Conservation (phyloP, 345 rosid species). For the Citrus maxima region DNA sequence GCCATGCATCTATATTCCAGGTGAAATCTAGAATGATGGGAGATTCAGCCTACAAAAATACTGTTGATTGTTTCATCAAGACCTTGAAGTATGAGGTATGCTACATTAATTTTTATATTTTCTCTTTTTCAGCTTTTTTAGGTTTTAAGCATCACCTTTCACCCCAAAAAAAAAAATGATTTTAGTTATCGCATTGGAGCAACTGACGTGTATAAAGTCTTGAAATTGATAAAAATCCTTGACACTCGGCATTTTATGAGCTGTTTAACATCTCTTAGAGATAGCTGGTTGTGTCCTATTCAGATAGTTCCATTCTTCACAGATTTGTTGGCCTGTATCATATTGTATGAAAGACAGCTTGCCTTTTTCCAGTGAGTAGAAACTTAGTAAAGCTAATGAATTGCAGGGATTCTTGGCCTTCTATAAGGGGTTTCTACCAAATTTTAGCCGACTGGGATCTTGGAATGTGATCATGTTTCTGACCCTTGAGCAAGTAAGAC, state of each 20-base stretch:
- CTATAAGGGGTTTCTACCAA: conserved; percentile 91
- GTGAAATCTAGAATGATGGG: conserved; percentile 99
- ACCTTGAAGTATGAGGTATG: conserved; percentile 84
- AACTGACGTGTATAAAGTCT: neutral
- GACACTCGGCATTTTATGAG: neutral
- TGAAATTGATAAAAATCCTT: neutral
- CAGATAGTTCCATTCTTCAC: neutral
- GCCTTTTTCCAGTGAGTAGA: neutral
- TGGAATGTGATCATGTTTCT: conserved; percentile 97
- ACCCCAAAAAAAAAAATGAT: neutral
- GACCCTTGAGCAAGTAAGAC: conserved; percentile 84
- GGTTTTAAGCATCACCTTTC: too few species aligned
- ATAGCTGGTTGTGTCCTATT: neutral
- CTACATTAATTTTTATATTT: neutral
- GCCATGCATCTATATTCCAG: conserved; percentile 39
- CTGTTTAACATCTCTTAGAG: neutral
- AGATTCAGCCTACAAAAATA: conserved; percentile 81
- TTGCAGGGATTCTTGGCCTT: conserved; percentile 79
- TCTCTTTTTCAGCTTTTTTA: neutral
- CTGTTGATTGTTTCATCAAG: conserved; percentile 85
- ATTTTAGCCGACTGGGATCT: conserved; percentile 84
- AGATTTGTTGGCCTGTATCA: neutral
- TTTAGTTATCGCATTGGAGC: neutral
- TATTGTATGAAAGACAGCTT: neutral
- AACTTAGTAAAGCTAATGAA: conserved; percentile 3